phyloP scores from a whole-genome alignment of 2,329 filamentous ascomycete genomes.

The Diaporthe nobilis region DNA sequence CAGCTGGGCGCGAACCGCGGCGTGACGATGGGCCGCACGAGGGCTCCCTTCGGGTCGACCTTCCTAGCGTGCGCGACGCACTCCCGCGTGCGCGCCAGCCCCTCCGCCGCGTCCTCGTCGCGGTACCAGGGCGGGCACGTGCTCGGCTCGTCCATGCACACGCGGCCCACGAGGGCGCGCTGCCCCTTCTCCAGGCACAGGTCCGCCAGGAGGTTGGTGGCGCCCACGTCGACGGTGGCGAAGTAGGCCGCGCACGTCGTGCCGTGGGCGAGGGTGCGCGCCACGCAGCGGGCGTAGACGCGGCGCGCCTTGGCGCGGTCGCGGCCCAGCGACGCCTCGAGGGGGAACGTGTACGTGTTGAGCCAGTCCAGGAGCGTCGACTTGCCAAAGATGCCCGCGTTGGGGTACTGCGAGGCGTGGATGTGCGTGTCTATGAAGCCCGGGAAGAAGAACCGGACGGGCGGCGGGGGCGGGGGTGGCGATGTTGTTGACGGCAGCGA shows the following conservation, averaged over 20 bases:
- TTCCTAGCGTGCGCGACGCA: constrained; percentile 75
- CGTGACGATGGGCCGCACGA: constrained; percentile 87
- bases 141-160: constrained; percentile 87
- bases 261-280: constrained; percentile 86
- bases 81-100: constrained; percentile 68
- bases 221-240: constrained; percentile 86
- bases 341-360: constrained; percentile 92
- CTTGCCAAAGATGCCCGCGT: constrained; percentile 93
- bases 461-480: neutral
- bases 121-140: constrained; percentile 83
- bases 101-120: constrained; percentile 75
- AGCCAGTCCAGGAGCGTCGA: constrained; percentile 95
- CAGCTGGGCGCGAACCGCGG: constrained; percentile 77
- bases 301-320: constrained; percentile 72
- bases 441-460: constrained; percentile 83
- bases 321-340: constrained; percentile 80
- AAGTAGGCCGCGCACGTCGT: constrained; percentile 97
- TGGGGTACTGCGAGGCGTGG: constrained; percentile 95
- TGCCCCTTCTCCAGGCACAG: constrained; percentile 87
- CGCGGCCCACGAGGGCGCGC: constrained; percentile 89
- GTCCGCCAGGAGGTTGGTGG: constrained; percentile 92
- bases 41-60: constrained; percentile 74
- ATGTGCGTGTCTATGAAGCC: constrained; percentile 95
- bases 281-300: constrained; percentile 84
- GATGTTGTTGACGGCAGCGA: neutral